Base-by-base conservation (phyloP, 108 stramenopile species). In the Epipyxis sp. region DNA sequence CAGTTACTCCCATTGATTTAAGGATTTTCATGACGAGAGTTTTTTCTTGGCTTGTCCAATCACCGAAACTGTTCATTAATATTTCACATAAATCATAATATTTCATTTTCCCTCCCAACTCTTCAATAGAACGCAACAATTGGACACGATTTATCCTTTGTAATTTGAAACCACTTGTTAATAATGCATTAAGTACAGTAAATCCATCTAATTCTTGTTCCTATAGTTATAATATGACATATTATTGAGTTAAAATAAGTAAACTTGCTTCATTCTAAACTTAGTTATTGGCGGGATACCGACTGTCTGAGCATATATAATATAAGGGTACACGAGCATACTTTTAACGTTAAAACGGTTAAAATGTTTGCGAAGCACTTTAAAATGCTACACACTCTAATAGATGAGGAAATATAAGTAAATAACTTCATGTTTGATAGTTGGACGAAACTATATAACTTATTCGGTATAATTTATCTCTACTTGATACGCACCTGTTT, bases 131-230 rank as follows among this genome's bases (percentile, higher is more conserved):
- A 29, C 42, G 71, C 46, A 74, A 25, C 20, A 74, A 74, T 42
- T 74, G 71, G 3, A 74, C 71, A 74, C 71, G 71, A 6, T 54
- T 13, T 10, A 43, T 30, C 3, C 71, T 37, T 39, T 46, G 71
- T 42, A 74, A 46, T 13, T 32, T 16, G 25, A 74, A 74, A 37
- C 71, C 71, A 46, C 44, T 27, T 10, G 16, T 74, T 6, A 74
- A 35, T 32, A 74, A 57, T 29, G 71, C 32, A 10, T 13, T 74
- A 13, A 74, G 35, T 42, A 74, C 6, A 32, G 71, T 42, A 74
- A 54, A 74, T 13, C 71, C 71, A 57, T 74, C 71, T 29, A 74
- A 46, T 20, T 57, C 50, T 34, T 42, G 41, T 10, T 27, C 34
- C 42, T 74, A 34, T n/a, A n/a, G n/a, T n/a, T n/a, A n/a, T n/a